Conservation (phyloP, 495 filamentous ascomycete species). For the Mycothermus thermophilus region DNA sequence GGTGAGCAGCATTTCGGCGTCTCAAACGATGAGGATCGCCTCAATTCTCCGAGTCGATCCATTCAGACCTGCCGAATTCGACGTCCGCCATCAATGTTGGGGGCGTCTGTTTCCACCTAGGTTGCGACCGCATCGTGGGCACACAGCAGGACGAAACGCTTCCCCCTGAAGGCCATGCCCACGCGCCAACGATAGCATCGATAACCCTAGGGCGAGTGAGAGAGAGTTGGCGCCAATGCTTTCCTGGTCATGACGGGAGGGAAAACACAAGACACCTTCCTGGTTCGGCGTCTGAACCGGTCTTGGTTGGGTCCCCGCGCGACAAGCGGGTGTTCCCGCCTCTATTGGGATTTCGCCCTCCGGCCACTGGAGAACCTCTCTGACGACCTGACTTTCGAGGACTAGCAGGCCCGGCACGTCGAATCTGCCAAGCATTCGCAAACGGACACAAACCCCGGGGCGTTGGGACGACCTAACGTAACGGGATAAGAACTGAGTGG, state of each 20-base stretch:
- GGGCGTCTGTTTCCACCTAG: too few species aligned
- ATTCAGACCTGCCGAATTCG: too few species aligned
- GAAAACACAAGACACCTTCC: conserved; percentile 16
- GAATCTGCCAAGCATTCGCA: conserved; percentile 5
- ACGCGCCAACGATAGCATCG: too few species aligned
- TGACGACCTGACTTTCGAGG: conserved; percentile 9
- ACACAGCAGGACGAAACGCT: too few species aligned
- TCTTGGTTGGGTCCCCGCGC: conserved; percentile 1
- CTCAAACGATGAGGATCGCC: too few species aligned
- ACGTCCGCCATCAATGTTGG: too few species aligned
- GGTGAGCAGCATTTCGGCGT: too few species aligned
- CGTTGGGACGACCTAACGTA: conserved; percentile 4
- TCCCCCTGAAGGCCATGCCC: too few species aligned
- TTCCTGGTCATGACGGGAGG: conserved; percentile 8
- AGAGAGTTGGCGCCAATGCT: too few species aligned
- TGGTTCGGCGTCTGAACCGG: conserved; percentile 12
- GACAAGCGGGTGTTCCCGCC: conserved; percentile 13
- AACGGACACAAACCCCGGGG: background rate
- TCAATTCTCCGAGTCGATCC: too few species aligned
- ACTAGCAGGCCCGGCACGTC: conserved; percentile 1
- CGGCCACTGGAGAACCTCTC: background rate
- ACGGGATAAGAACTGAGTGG: conserved; percentile 2
- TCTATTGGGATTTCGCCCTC: background rate
- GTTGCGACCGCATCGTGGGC: too few species aligned
- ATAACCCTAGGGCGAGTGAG: too few species aligned